Conservation (phyloP, 108 stramenopile genomes). For the Cyclostephanos tholiformis region DNA sequence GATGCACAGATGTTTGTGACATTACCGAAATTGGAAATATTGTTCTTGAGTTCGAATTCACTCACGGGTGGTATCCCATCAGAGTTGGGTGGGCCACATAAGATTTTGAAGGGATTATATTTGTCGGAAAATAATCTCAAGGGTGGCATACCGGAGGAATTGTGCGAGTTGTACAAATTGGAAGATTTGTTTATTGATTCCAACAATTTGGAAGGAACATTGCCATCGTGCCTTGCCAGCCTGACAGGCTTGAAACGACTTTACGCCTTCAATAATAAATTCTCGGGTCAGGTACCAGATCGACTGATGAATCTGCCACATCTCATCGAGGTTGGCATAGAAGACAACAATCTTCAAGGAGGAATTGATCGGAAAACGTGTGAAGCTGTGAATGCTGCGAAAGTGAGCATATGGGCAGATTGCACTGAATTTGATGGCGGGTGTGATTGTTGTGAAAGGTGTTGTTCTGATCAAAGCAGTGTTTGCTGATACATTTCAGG, state of each 20-base stretch:
- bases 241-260: conserved; percentile 30
- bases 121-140: conserved; percentile 63
- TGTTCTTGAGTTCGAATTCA: conserved; percentile 50
- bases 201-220: conserved; percentile 35
- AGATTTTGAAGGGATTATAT: conserved; percentile 54
- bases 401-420: conserved; percentile 36
- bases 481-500: conserved; percentile 21
- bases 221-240: conserved; percentile 34
- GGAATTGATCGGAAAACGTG: conserved; percentile 25
- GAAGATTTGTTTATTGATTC: conserved; percentile 44
- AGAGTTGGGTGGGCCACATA: conserved; percentile 34
- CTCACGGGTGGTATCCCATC: conserved; percentile 56
- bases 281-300: conserved; percentile 37
- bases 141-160: conserved; percentile 58
- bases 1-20: conserved; percentile 20
- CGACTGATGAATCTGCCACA: conserved; percentile 28
- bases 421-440: conserved; percentile 37
- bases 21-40: conserved; percentile 21
- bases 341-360: conserved; percentile 42
- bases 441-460: conserved; percentile 42
- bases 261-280: conserved; percentile 37
- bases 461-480: conserved; percentile 32
- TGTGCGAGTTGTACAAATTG: conserved; percentile 54
- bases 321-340: conserved; percentile 39
- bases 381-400: conserved; percentile 2